Conservation (phyloP, 2,329 filamentous ascomycete genomes). For the Fusarium verticillioides region DNA sequence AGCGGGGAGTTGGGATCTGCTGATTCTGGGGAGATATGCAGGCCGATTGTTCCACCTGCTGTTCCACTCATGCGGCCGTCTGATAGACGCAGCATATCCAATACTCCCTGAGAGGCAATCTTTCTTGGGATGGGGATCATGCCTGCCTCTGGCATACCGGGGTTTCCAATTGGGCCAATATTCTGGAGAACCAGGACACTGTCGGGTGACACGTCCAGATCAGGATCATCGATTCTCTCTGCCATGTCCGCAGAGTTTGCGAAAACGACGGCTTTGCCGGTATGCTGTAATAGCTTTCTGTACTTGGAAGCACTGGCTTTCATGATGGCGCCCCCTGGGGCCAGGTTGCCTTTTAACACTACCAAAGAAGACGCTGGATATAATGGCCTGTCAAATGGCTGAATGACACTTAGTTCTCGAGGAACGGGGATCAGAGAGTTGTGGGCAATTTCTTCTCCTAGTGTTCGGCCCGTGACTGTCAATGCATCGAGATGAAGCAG, state of each 20-base stretch:
- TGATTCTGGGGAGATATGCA: conserved; percentile 88
- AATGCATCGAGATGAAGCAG: conserved; percentile 80
- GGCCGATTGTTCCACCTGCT: conserved; percentile 87
- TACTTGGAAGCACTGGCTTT: conserved; percentile 92
- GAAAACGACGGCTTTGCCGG: conserved; percentile 70
- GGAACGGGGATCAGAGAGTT: conserved; percentile 69
- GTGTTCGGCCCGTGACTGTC: conserved; percentile 85
- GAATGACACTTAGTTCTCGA: conserved; percentile 62
- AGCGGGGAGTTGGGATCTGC: conserved; percentile 80
- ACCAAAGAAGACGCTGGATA: conserved; percentile 83
- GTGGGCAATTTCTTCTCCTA: conserved; percentile 80
- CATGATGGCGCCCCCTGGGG: conserved; percentile 83
- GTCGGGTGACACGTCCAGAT: conserved; percentile 69
- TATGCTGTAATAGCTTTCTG: conserved; percentile 62
- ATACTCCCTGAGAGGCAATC: conserved; percentile 77
- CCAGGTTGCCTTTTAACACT: conserved; percentile 85
- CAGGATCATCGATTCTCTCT: conserved; percentile 65
- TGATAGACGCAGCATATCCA: conserved; percentile 84
- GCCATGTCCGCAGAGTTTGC: conserved; percentile 80
- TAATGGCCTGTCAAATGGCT: conserved; percentile 71
- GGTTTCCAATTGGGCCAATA: conserved; percentile 89
- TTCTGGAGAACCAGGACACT: conserved; percentile 84
- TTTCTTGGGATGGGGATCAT: conserved; percentile 76
- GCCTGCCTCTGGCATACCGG: conserved; percentile 91
- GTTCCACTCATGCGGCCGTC: conserved; percentile 91